Conservation (phyloP, 2,329 filamentous ascomycete species). For the Cadophora gregata region DNA sequence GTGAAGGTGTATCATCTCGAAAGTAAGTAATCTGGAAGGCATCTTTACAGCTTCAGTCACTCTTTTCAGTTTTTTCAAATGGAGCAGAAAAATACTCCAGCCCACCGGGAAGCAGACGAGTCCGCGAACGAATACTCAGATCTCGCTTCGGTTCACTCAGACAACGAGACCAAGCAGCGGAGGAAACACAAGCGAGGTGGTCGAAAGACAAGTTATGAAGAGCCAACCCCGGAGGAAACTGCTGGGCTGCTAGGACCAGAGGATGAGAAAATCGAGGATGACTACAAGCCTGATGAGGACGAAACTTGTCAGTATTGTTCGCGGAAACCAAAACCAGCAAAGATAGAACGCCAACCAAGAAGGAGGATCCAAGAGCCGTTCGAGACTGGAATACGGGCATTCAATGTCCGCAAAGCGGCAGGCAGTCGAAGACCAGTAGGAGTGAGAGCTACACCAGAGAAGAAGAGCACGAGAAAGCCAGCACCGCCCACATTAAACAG, state of each 20-base stretch:
- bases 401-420: constrained; percentile 38
- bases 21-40: background rate
- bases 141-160: constrained; percentile 7
- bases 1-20: background rate
- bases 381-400: constrained; percentile 37
- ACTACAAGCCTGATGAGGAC: background rate
- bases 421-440: constrained; percentile 34
- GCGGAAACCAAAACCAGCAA: background rate
- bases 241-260: constrained; percentile 1
- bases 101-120: constrained; percentile 6
- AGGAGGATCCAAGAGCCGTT: constrained; percentile 18
- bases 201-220: constrained; percentile 7
- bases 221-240: constrained; percentile 4
- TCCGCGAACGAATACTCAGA: constrained; percentile 13
- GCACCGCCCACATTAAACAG: constrained; percentile 29
- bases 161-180: background rate
- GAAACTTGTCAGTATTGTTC: constrained; percentile 14
- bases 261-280: background rate
- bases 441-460: constrained; percentile 29
- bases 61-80: background rate
- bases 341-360: background rate
- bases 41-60: background rate
- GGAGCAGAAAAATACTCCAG: background rate
- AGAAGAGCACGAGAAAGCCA: constrained; percentile 26
- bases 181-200: constrained; percentile 3